Evolutionary conservation across 2,329 filamentous ascomycete genomes (phyloP).

Genomic region (Huntiella abstrusa): DNA sequence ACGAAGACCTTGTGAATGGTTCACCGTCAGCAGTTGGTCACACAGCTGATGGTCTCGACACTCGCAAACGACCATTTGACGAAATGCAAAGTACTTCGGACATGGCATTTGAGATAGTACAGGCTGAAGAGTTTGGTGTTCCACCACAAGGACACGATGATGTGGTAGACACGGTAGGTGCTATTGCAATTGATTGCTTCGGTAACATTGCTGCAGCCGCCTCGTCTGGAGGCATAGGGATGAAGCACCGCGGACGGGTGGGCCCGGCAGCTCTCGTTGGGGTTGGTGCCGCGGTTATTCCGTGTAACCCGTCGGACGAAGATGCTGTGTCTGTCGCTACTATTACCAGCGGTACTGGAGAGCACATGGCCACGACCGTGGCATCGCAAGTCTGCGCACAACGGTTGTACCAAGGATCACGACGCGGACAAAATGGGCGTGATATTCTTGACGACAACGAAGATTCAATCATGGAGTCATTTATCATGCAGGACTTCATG

Average conservation of each 20-base stretch:
- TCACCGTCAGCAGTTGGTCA: neutral
- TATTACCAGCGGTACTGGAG: slow-evolving; percentile 85
- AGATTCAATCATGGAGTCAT: slow-evolving; percentile 50
- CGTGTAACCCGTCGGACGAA: slow-evolving; percentile 49
- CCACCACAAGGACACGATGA: slow-evolving; percentile 22
- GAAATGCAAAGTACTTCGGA: neutral
- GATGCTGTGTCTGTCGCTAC: slow-evolving; percentile 55
- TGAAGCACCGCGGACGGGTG: slow-evolving; percentile 86
- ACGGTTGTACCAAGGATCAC: slow-evolving; percentile 55
- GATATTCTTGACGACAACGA: slow-evolving; percentile 57
- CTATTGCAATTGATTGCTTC: slow-evolving; percentile 72
- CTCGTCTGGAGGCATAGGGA: slow-evolving; percentile 92
- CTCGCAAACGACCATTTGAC: slow-evolving; percentile 7
- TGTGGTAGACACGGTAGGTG: slow-evolving; percentile 86
- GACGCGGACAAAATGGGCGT: slow-evolving; percentile 37
- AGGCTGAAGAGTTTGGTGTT: neutral
- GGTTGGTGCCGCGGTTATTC: slow-evolving; percentile 78
- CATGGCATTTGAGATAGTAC: neutral
- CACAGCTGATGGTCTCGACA: neutral
- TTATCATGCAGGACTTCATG: slow-evolving; percentile 85
- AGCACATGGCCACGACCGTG: slow-evolving; percentile 94
- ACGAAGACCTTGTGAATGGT: neutral
- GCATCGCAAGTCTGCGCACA: slow-evolving; percentile 76
- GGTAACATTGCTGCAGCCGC: slow-evolving; percentile 87
- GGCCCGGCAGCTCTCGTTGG: slow-evolving; percentile 87